These are phyloP conservation scores for Colletotrichum salicis DNA, from an alignment of 2,329 filamentous ascomycete genomes.

Conservation along the genomic window DNA sequence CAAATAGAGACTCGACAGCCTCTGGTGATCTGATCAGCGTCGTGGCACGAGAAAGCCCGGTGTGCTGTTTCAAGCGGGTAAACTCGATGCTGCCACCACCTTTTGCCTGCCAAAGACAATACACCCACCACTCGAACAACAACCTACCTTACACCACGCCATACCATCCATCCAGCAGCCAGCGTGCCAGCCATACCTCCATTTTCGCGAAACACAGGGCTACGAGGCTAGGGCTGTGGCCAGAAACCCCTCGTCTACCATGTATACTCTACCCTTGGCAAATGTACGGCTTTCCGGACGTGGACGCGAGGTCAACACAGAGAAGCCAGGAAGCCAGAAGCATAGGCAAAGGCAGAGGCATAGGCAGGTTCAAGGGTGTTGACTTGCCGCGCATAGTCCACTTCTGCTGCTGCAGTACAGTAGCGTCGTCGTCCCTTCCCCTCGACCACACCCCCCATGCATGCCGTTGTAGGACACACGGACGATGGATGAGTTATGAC, in stretches of 20 bases:
- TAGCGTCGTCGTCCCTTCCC: background rate
- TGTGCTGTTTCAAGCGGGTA: background rate
- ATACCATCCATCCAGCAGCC: too few relatives aligned
- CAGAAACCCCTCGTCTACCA: background rate
- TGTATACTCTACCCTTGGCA: background rate
- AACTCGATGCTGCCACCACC: background rate
- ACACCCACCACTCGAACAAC: background rate
- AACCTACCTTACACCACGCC: background rate
- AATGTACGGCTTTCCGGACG: background rate
- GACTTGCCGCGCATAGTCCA: slow-evolving; percentile 11
- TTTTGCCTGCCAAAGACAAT: background rate
- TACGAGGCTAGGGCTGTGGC: slow-evolving; percentile 14
- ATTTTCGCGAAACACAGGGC: background rate
- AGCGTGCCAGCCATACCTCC: background rate
- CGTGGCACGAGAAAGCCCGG: background rate
- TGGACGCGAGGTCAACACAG: background rate
- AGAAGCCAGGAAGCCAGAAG: background rate
- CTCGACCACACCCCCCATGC: background rate
- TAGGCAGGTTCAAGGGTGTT: slow-evolving; percentile 8
- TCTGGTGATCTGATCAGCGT: background rate
- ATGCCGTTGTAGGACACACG: background rate
- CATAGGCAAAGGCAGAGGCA: background rate
- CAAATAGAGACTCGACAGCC: background rate
- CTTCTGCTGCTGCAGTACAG: background rate
- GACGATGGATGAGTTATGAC: slow-evolving; percentile 16